A percentile compares a stretch with the other conserved stretches of the same genome.
phyloP scores from a whole-genome alignment of 805 yeast species.

The Kregervanrija fluxuum region DNA sequence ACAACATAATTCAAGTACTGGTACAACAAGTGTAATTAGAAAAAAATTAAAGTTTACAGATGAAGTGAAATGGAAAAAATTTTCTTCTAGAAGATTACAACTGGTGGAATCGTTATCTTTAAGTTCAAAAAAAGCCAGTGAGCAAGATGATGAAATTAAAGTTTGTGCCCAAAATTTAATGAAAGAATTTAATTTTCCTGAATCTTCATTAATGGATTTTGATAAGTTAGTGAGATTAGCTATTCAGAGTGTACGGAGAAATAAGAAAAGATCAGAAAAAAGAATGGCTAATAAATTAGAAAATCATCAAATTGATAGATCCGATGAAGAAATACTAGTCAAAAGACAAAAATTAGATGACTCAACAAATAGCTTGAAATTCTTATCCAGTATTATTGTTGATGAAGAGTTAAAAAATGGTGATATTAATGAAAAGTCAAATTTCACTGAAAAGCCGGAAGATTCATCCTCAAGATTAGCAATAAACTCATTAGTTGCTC shows the following conservation, averaged over 20 bases:
- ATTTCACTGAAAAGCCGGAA: slow-evolving; percentile 12
- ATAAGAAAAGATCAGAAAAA: slow-evolving; percentile 61
- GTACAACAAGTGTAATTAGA: slow-evolving; percentile 39
- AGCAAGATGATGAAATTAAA: slow-evolving; percentile 78
- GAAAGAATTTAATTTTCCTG: slow-evolving; percentile 68
- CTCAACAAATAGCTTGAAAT: slow-evolving; percentile 9
- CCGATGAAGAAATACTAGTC: not conserved
- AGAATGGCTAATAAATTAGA: slow-evolving; percentile 21
- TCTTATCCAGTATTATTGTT: slow-evolving; percentile 20
- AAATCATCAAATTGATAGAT: slow-evolving; percentile 2
- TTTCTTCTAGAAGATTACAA: slow-evolving; percentile 85
- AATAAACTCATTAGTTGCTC: slow-evolving; percentile 40
- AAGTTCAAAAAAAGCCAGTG: slow-evolving; percentile 72
- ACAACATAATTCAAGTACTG: slow-evolving; percentile 18
- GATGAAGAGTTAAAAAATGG: slow-evolving; percentile 13
- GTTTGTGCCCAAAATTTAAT: slow-evolving; percentile 73
- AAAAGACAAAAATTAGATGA: slow-evolving; percentile 12
- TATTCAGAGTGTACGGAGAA: slow-evolving; percentile 85
- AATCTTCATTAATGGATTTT: slow-evolving; percentile 58
- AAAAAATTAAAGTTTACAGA: slow-evolving; percentile 66
- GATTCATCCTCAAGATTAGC: slow-evolving; percentile 35
- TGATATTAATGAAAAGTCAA: slow-evolving; percentile 11
- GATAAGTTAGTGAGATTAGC: slow-evolving; percentile 90
- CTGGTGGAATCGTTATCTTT: slow-evolving; percentile 68
- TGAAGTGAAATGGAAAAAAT: slow-evolving; percentile 80